phyloP scores from a whole-genome alignment of 2,329 filamentous ascomycete genomes.

The Dryadomyces quercus-mongolicae region DNA sequence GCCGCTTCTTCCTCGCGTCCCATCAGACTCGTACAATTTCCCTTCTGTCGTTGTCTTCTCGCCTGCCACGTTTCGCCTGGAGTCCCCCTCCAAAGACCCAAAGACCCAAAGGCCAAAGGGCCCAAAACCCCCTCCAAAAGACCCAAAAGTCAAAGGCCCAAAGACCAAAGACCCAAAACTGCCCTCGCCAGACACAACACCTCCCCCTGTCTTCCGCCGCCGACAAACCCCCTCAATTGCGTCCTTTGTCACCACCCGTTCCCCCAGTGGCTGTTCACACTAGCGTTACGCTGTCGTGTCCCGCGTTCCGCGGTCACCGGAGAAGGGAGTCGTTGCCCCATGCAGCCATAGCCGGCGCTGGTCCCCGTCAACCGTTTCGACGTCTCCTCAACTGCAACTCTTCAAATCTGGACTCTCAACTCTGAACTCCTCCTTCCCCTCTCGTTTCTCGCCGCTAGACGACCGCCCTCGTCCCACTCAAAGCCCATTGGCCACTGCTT shows the following conservation, averaged over 20 bases:
- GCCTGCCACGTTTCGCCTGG: not conserved
- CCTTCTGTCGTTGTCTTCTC: not conserved
- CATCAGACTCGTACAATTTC: not conserved
- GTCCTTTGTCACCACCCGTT: not conserved
- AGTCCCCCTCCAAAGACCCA: too few relatives aligned
- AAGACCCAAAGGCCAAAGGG: not conserved
- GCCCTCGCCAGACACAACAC: too few relatives aligned
- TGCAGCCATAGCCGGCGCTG: slow-evolving; percentile 1
- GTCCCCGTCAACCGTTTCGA: not conserved
- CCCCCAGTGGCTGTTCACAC: not conserved
- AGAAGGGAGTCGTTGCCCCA: slow-evolving; percentile 3
- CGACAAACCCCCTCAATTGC: not conserved
- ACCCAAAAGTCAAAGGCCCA: not conserved
- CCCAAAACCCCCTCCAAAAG: not conserved
- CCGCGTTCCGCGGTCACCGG: slow-evolving; percentile 1
- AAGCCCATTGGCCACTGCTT: not conserved
- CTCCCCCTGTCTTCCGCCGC: not conserved
- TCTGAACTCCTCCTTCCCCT: too few relatives aligned
- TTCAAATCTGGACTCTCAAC: too few relatives aligned
- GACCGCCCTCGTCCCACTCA: not conserved
- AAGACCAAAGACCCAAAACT: not conserved
- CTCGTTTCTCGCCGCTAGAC: too few relatives aligned
- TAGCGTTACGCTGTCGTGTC: slow-evolving; percentile 1
- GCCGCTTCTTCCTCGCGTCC: not conserved
- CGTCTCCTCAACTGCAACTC: too few relatives aligned